Evolutionary conservation across 1,284 basidiomycete genomes (phyloP).

Genomic region (Ceratobasidium sp.): DNA sequence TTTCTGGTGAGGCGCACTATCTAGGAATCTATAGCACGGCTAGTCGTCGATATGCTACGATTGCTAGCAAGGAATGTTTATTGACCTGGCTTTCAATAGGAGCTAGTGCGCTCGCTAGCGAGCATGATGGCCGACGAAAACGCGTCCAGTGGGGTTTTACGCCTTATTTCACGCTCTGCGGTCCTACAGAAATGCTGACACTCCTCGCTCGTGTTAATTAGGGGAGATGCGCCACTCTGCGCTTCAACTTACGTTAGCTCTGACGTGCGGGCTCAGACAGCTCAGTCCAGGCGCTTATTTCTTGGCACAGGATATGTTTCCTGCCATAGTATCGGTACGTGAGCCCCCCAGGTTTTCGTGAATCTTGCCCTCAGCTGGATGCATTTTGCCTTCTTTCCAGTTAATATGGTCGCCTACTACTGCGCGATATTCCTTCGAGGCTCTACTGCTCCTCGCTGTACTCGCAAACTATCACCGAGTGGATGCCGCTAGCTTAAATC

Average conservation of each 20-base stretch:
- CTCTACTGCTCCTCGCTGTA: constrained; percentile 67
- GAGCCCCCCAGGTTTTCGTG: constrained; percentile 6
- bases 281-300: constrained; percentile 78
- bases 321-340: constrained; percentile 65
- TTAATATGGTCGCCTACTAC: constrained; percentile 65
- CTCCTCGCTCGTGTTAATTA: constrained; percentile 50
- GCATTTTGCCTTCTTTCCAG: background rate
- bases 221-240: constrained; percentile 62
- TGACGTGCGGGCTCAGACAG: constrained; percentile 69
- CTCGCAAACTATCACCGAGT: constrained; percentile 76
- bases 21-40: too few relatives aligned
- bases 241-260: constrained; percentile 69
- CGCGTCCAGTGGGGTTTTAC: constrained; percentile 61
- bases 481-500: constrained; percentile 74
- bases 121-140: constrained; percentile 62
- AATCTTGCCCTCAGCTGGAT: background rate
- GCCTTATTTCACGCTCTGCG: background rate
- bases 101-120: constrained; percentile 63
- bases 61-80: background rate
- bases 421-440: constrained; percentile 69
- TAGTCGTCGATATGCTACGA: too few relatives aligned
- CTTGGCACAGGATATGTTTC: constrained; percentile 70
- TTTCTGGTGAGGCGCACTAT: too few relatives aligned
- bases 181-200: constrained; percentile 56
- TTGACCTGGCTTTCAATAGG: constrained; percentile 56